Conservation (phyloP, 208 protist species). For the Leishmania aethiopica region DNA sequence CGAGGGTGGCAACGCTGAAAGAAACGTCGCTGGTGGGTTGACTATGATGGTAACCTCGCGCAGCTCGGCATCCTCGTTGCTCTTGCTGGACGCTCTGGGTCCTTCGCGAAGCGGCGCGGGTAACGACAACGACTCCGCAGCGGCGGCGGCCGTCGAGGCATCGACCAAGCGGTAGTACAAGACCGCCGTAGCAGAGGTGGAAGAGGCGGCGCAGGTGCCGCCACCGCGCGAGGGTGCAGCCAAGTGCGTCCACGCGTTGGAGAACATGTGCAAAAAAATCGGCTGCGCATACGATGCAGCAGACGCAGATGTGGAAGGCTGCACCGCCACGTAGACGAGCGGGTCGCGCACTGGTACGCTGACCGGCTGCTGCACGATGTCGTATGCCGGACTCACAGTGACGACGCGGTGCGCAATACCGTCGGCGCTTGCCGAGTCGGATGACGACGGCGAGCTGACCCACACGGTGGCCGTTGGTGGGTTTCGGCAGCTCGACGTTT, state of each 20-base stretch:
- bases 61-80: background rate
- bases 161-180: slow-evolving; percentile 35
- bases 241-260: slow-evolving; percentile 17
- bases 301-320: background rate
- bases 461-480: slow-evolving; percentile 13
- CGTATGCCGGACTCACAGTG: slow-evolving; percentile 6
- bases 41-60: slow-evolving; percentile 26
- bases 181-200: background rate
- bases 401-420: slow-evolving; percentile 18
- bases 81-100: background rate
- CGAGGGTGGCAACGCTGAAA: background rate
- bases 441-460: slow-evolving; percentile 19
- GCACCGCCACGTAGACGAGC: slow-evolving; percentile 27
- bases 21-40: background rate
- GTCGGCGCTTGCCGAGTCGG: background rate
- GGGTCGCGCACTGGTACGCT: slow-evolving; percentile 16
- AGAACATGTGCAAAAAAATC: slow-evolving; percentile 20
- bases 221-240: background rate
- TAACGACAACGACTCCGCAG: slow-evolving; percentile 7
- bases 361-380: slow-evolving; percentile 20
- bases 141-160: slow-evolving; percentile 5
- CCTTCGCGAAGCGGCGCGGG: slow-evolving; percentile 10
- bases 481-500: background rate
- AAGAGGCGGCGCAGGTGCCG: background rate
- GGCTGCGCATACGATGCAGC: slow-evolving; percentile 1